phyloP scores from a whole-genome alignment of 1,139 yeast species.

The Hyphopichia wangnamkhiaoensis region DNA sequence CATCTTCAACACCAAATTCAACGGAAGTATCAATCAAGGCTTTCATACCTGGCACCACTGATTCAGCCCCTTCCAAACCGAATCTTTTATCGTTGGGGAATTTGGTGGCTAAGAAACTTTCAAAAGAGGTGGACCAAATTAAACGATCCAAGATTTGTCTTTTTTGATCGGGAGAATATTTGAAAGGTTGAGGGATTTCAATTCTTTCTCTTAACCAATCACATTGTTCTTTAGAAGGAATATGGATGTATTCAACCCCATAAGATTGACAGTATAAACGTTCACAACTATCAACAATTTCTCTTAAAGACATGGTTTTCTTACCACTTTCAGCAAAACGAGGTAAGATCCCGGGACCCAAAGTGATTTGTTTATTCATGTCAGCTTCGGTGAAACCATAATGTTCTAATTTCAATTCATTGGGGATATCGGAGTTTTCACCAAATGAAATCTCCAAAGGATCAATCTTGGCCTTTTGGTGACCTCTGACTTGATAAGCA shows the following conservation, averaged over 20 bases:
- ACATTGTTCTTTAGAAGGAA: conserved; percentile 92
- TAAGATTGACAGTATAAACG: conserved; percentile 82
- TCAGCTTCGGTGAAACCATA: conserved; percentile 90
- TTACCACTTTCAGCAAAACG: conserved; percentile 75
- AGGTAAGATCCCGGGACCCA: conserved; percentile 98
- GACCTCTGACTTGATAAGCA: conserved; percentile 98
- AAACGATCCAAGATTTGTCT: conserved; percentile 95
- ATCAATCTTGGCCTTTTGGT: conserved; percentile 91
- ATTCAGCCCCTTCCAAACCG: conserved; percentile 98
- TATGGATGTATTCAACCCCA: conserved; percentile 95
- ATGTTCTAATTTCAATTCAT: conserved; percentile 86
- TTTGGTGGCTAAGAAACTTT: conserved; percentile 86
- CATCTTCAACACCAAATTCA: conserved; percentile 90
- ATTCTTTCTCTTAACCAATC: conserved; percentile 98
- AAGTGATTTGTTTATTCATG: conserved; percentile 75
- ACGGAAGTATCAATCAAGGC: conserved; percentile 93
- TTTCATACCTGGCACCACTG: conserved; percentile 96
- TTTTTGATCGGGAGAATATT: conserved; percentile 85
- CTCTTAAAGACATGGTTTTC: conserved; percentile 69
- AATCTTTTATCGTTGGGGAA: conserved; percentile 98
- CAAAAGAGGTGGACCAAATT: conserved; percentile 96
- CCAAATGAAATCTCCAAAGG: conserved; percentile 91
- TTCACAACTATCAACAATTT: conserved; percentile 78
- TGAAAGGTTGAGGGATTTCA: conserved; percentile 87
- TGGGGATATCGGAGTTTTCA: conserved; percentile 63